Base-by-base conservation (phyloP, 148 eudicot genomes). In the Rhododendron williamsianum region DNA sequence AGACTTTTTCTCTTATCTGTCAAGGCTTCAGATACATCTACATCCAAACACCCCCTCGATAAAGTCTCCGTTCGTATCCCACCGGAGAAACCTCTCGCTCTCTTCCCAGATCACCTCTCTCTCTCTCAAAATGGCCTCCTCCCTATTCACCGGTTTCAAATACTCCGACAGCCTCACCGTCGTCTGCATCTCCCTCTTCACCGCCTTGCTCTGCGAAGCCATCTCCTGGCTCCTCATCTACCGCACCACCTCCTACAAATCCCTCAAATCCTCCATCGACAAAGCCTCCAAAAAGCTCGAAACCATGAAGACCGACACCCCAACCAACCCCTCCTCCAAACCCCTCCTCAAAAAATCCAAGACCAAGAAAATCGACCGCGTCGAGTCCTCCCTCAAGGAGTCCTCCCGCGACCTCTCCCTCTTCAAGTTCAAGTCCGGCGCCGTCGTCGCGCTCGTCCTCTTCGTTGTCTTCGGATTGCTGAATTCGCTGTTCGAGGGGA, bases 401-500 rank as follows among this genome's bases (percentile, higher is more conserved):
- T 94, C 99, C 1, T 92, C 89, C 65, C 94, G 99, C 33, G 99
- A 97, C 60, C 90, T 97, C 49, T 97, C 99, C 19, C 84, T 95
- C 5, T 97, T 95, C 93, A 97, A 97, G 87, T 92, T 97, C 91
- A 97, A 95, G 82, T 97, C 99, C 0, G 99, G 99, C 9, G 94
- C 91, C 1, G 99, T 97, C 3, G 99, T 97, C 2, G 98, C 99
- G 9, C 81, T 97, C 0, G 98, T 95, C 13, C 82, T 97, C 10
- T 97, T 97, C 90, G 83, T 97, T 79, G 98, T 95, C 1, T 97
- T 95, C 60, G 99, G 98, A 0, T 67, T 97, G 5, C 83, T 97
- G 0, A 97, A 94, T 48, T 92, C 94, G 1, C 85, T 97, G 18
- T 97, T 95, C 72, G 98, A 97, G 13, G 98, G 99, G 0, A 94